These are phyloP conservation scores for Ceratocystis cacaofunesta DNA, from an alignment of 2,329 filamentous ascomycete genomes.

Conservation along the genomic window DNA sequence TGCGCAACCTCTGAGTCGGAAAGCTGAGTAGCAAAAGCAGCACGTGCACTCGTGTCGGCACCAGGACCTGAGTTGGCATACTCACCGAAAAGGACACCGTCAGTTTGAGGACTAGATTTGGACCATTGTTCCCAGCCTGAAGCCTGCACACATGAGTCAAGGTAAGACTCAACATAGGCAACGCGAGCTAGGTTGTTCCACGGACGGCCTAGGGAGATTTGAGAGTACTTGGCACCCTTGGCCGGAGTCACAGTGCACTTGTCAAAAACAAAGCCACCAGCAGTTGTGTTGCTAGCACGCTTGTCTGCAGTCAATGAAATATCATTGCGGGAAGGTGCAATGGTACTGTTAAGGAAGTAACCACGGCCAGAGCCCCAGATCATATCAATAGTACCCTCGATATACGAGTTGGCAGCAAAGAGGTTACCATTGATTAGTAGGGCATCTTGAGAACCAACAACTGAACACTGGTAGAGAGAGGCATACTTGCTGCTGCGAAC, in stretches of 20 bases:
- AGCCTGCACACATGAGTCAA: conserved; percentile 42
- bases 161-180: conserved; percentile 33
- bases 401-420: conserved; percentile 31
- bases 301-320: conserved; percentile 26
- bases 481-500: conserved; percentile 9
- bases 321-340: conserved; percentile 22
- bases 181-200: conserved; percentile 34
- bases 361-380: conserved; percentile 21
- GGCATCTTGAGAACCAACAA: conserved; percentile 37
- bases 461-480: conserved; percentile 28
- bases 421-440: conserved; percentile 33
- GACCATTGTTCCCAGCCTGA: conserved; percentile 46
- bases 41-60: conserved; percentile 34
- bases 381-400: conserved; percentile 34
- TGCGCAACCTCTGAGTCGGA: conserved; percentile 5
- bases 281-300: conserved; percentile 26
- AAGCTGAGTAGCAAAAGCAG: conserved; percentile 28
- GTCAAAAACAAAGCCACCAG: conserved; percentile 25
- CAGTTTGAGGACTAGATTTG: conserved; percentile 32
- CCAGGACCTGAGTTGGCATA: conserved; percentile 45
- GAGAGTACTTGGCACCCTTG: conserved; percentile 27
- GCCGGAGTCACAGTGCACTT: conserved; percentile 20
- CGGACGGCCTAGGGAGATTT: conserved; percentile 29
- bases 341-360: conserved; percentile 29
- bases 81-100: conserved; percentile 41